Evolutionary conservation across 2,329 filamentous ascomycete species (phyloP).

Genomic region (Blastomyces gilchristii): DNA sequence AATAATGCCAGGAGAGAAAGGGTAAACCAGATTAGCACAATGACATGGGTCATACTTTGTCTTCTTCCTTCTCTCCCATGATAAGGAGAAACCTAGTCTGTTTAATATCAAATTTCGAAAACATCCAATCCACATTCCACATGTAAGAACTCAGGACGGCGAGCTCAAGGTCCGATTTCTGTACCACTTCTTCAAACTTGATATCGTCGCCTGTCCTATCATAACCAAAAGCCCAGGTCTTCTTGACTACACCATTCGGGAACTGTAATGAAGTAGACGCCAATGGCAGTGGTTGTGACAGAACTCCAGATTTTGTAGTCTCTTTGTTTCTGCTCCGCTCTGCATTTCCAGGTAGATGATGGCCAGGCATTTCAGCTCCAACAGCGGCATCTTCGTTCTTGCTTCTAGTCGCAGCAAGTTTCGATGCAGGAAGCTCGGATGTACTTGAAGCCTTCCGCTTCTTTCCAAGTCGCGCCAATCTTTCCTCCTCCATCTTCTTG

Average conservation of each 20-base stretch:
- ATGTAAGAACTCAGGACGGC: slow-evolving; percentile 80
- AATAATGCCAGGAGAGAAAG: not conserved
- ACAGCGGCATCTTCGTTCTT: not conserved
- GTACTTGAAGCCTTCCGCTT: slow-evolving; percentile 47
- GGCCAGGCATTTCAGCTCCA: not conserved
- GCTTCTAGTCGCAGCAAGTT: slow-evolving; percentile 1
- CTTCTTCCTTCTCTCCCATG: slow-evolving; percentile 48
- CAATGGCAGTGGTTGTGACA: not conserved
- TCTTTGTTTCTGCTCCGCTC: not conserved
- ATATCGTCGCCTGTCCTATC: slow-evolving; percentile 58
- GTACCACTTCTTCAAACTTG: slow-evolving; percentile 76
- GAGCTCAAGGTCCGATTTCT: slow-evolving; percentile 59
- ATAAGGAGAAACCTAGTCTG: slow-evolving; percentile 55
- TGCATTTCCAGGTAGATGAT: not conserved
- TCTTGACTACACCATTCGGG: slow-evolving; percentile 60
- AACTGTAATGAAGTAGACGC: slow-evolving; percentile 32
- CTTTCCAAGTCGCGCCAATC: slow-evolving; percentile 53
- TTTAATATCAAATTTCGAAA: slow-evolving; percentile 55
- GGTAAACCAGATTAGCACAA: not conserved
- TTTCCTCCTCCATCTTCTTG: slow-evolving; percentile 75
- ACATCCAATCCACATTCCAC: slow-evolving; percentile 72
- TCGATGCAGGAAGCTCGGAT: slow-evolving; percentile 25
- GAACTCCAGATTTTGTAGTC: not conserved
- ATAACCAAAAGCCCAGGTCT: slow-evolving; percentile 63
- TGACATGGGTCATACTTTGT: slow-evolving; percentile 25